phyloP scores from a whole-genome alignment of 768 basidiomycete species.

The Omphalotus guepiniiformis region DNA sequence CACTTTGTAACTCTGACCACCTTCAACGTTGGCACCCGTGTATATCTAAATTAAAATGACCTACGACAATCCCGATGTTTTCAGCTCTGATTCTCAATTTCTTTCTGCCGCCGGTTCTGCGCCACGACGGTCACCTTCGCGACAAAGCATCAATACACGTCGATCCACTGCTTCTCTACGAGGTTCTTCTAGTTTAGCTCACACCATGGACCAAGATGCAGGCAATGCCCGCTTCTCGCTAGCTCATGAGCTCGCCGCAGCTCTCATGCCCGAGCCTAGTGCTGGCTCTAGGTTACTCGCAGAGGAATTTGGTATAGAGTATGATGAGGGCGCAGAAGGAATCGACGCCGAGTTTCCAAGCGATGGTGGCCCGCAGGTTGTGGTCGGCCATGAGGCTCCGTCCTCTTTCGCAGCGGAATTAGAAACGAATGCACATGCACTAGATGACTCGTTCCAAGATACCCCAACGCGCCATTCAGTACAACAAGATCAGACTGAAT shows the following conservation, averaged over 20 bases:
- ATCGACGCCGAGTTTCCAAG: conserved; percentile 46
- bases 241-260: conserved; percentile 83
- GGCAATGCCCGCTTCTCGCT: conserved; percentile 58
- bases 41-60: conserved; percentile 1
- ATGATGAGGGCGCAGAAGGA: conserved; percentile 82
- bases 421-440: conserved; percentile 18
- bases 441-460: conserved; percentile 26
- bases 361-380: conserved; percentile 26
- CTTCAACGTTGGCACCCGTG: no score
- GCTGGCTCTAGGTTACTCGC: conserved; percentile 73
- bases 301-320: conserved; percentile 88
- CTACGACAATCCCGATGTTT: conserved; percentile 6
- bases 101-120: conserved; percentile 7
- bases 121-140: conserved; percentile 10
- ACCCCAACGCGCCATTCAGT: conserved; percentile 25
- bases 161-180: conserved; percentile 52
- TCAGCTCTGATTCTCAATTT: conserved; percentile 6
- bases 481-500: conserved; percentile 21
- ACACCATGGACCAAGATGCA: conserved; percentile 37
- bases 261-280: conserved; percentile 83
- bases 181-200: conserved; percentile 32
- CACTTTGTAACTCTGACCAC: no score
- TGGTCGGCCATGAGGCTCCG: conserved; percentile 24
- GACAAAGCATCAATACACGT: conserved; percentile 22
- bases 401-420: conserved; percentile 45